phyloP scores from a whole-genome alignment of 1,139 yeast genomes.

The Pichia sp. region DNA sequence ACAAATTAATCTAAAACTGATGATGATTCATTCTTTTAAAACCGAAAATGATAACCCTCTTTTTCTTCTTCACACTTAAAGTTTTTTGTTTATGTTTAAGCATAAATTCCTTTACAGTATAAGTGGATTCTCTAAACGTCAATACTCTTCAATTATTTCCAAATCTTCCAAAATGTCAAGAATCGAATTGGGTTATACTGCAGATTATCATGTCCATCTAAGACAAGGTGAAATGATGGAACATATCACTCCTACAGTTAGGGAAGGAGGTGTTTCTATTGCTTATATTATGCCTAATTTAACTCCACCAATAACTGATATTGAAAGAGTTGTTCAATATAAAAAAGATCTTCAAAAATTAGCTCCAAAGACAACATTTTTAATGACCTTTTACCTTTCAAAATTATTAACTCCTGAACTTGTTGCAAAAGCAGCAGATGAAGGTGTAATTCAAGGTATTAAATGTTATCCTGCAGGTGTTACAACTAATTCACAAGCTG shows the following conservation, averaged over 20 bases:
- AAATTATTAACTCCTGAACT: slow-evolving; percentile 79
- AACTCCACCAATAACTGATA: slow-evolving; percentile 85
- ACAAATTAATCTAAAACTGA: too few relatives aligned
- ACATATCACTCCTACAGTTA: slow-evolving; percentile 81
- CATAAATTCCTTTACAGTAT: not conserved
- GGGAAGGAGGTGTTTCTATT: slow-evolving; percentile 83
- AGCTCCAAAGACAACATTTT: slow-evolving; percentile 77
- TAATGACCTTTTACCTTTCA: slow-evolving; percentile 84
- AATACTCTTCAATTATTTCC: slow-evolving; percentile 1
- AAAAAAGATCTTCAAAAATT: slow-evolving; percentile 55
- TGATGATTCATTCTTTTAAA: too few relatives aligned
- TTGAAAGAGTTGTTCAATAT: slow-evolving; percentile 66
- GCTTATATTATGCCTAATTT: slow-evolving; percentile 96
- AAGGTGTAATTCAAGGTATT: slow-evolving; percentile 70
- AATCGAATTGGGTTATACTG: slow-evolving; percentile 63
- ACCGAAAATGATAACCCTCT: too few relatives aligned
- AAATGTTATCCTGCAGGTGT: slow-evolving; percentile 99
- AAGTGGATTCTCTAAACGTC: not conserved
- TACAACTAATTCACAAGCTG: slow-evolving; percentile 89
- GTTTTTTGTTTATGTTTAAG: not conserved
- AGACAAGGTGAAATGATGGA: slow-evolving; percentile 93
- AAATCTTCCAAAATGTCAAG: slow-evolving; percentile 11
- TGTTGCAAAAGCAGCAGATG: slow-evolving; percentile 68
- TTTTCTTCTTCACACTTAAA: not conserved
- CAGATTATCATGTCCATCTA: slow-evolving; percentile 94